Base-by-base conservation (phyloP, 1,284 basidiomycete genomes). In the Ceratobasidium sp. region DNA sequence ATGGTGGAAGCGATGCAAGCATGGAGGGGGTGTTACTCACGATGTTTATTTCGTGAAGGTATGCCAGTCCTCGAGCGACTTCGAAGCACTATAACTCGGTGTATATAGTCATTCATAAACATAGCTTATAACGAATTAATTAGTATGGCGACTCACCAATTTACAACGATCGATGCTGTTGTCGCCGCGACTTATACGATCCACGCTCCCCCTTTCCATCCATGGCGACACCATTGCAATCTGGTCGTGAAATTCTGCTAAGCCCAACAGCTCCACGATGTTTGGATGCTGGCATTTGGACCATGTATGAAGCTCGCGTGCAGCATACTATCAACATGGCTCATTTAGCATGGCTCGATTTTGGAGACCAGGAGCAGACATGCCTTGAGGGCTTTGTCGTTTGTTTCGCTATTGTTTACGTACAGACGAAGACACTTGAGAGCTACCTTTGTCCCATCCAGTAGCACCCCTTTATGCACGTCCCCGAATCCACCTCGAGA, bases 211-310 rank as follows among this genome's bases (percentile, higher is more conserved):
- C 3, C 17, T 48, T 48, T 2, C 17, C 46, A 48, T 48, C 46
- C 46, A 48, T 2, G 46, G 46, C 2, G 46, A 48, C 17, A 48
- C 46, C 46, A 48, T 48, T 48, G 46, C 46, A 9, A 48, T 48
- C 46, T 48, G 46, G 2, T 7, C 46, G 10, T 7, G 46, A 48
- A 48, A 48, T 7, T 38, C 26, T n/a, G 48, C 66, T 10, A 54
- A 26, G 23, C 66, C 66, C 1, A 68, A 7, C 48, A 52, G 33
- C 1, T 26, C 2, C 1, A 68, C n/a, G 54, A 68, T 20, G n/a
- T 68, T 68, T n/a, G 20, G 23, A 38, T 68, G 66, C 7, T 40
- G 48, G 13, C 46, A 54, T 7, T 68, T 68, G 3, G 66, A 68
- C 66, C 66, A 68, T 1, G 48, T 33, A 33, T 68, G 54, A 13